Base-by-base conservation (phyloP, 352 stramenopile species). In the Phytophthora tentaculata region DNA sequence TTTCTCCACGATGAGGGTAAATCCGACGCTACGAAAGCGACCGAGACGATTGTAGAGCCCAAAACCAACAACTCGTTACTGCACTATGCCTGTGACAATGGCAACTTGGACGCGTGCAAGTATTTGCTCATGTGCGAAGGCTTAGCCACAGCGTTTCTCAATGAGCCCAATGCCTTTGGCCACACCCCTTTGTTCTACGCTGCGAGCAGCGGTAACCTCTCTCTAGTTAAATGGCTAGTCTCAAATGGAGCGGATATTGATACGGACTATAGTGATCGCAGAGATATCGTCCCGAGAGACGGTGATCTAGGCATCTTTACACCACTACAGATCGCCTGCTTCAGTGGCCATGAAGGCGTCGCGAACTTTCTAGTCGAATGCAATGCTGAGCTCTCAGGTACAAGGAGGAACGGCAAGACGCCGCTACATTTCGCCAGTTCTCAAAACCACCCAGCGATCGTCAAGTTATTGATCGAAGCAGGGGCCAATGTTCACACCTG, bases 171-270 rank as follows among this genome's bases (percentile, higher is more conserved):
- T 35, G 70, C 71, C 16, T 91, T 92, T 68, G 85, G 84, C 0
- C 87, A 94, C 62, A 94, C 87, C 8, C 83, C 87, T 14, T 56
- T 95, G 14, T 95, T 92, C 54, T 95, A 95, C 56, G 87, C 85
- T 1, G 76, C 85, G 6, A 92, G 84, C 44, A 92, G 81, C 19
- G 87, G 87, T 13, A 79, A 88, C 1, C 56, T 94, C 1, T 62
- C 85, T n/a, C 64, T 95, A 5, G 82, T 95, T 56, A 95, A 95
- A 56, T 93, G 87, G 87, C 68, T 95, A 47, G 80, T 95, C 50
- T 95, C 87, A 3, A 94, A 94, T 28, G 85, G 87, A 28, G 84
- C 87, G 0, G 87, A 95, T 51, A 92, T 95, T 28, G 87, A 95
- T 60, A 89, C 74, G 12, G 87, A 95, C 67, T 93, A 92, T 61